Base-by-base conservation (phyloP, 495 filamentous ascomycete species). In the Tetracladium setigerum region DNA sequence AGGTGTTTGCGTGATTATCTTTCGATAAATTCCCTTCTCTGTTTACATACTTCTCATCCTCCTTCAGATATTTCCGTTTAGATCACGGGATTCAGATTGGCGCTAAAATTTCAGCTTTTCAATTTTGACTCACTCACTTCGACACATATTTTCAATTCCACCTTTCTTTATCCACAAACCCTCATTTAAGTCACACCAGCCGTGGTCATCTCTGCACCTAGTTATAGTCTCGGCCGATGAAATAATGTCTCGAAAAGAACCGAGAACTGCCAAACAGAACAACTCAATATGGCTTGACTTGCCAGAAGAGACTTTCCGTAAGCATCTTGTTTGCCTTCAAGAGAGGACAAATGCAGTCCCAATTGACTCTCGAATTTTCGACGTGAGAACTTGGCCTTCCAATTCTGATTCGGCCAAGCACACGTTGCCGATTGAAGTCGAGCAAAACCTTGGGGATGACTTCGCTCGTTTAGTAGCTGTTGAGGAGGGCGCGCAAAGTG, bases 211-310 rank as follows among this genome's bases (percentile, higher is more conserved):
- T 27, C 7, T 3, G 7, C 3, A 27, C 7, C 22, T 27, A 27
- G 3, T 7, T 27, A 27, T 3, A 27, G 7, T 27, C 7, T 27
- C 3, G 22, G 3, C 22, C 22, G 7, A 27, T 27, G 3, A 7
- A 27, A 27, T 27, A 5, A 41, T 49, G 46, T 35, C 38, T n/a
- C 14, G 38, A 30, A 49, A 17, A 36, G 38, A 41, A 1, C 7
- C 30, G 4, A 15, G 37, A 27, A 50, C 47, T 0, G 39, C 39
- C 9, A 37, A 8, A 5, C n/a, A 2, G 14, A 39, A 30, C 0
- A 32, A 30, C 14, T 50, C 47, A 5, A 50, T 50, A 43, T 50
- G 47, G 47, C 47, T 30, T n/a, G 32, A 37, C 18, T 27, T 50
- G 8, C 40, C 38, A 2, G 47, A 50, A 31, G 39, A 50, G 7